Evolutionary conservation across 768 basidiomycete species (phyloP), one percentile per base, ranked within the genome.

Genomic region (Amanita jacksonii): DNA sequence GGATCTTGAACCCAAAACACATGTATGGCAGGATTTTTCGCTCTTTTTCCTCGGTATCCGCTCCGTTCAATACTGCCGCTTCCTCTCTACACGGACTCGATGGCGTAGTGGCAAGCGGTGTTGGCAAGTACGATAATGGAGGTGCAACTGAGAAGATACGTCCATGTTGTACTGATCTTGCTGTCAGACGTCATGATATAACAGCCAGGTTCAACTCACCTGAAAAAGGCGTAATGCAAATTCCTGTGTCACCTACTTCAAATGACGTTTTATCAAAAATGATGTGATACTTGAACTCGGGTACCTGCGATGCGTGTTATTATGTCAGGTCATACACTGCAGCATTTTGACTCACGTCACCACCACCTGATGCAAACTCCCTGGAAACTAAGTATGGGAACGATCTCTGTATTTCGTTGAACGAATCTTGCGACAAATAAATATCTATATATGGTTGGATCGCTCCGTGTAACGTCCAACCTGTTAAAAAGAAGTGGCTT

Each of bases 301-400:
- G 89, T 9, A 92, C 79, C 80, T 90, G 48, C 12, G 23, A 18
- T 27, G 19, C 46, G 18, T 18, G 13, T 13, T 13, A n/a, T 28
- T 12, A 7, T 36, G 38, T 31, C 25, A 4, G 27, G 12, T 13
- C 8, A 38, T 7, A 24, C 18, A 35, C 19, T 22, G 40, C 12
- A 3, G 32, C 32, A 32, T 8, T 15, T 13, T 23, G 23, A 59
- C 71, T 51, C 52, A 83, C 85, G 63, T 84, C 83, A 30, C 85
- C 85, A 25, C 85, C 79, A 41, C 86, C 82, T n/a, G 85, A 81
- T 1, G 83, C 83, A 50, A 74, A 79, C 47, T 82, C 81, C 54
- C 74, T 83, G 5, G 76, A 64, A 13, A 88, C 80, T 18, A 91
- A 72, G 61, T 92, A 93, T 9, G 89, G 89, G 62, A 89, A 91